These are phyloP conservation scores for Phytophthora colocasiae DNA, from an alignment of 352 stramenopile species.

Conservation along the genomic window DNA sequence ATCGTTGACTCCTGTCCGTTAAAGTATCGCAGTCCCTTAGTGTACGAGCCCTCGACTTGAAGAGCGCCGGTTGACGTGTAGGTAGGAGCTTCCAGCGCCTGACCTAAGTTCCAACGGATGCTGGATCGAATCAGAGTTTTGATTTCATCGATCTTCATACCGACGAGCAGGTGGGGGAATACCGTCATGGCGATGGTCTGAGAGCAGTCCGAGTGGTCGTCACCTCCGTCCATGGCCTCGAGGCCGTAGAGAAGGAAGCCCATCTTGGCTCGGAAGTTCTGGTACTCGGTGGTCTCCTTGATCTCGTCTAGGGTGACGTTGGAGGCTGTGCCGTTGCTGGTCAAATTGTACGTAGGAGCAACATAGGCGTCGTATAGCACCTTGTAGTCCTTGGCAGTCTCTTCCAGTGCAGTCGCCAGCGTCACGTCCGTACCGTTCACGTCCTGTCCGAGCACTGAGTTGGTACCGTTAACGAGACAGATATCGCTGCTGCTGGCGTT, in stretches of 20 bases:
- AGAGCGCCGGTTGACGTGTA: constrained; percentile 54
- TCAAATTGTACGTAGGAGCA: constrained; percentile 52
- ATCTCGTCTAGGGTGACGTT: constrained; percentile 39
- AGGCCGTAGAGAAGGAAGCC: constrained; percentile 53
- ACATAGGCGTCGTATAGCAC: constrained; percentile 67
- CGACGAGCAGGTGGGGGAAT: constrained; percentile 60
- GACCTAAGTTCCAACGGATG: constrained; percentile 56
- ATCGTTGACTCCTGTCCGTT: constrained; percentile 70
- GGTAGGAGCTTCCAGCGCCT: constrained; percentile 42
- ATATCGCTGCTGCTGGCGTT: constrained; percentile 52
- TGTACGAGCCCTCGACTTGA: constrained; percentile 50
- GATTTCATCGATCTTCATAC: constrained; percentile 64
- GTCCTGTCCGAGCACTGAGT: constrained; percentile 54
- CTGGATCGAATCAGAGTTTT: constrained; percentile 52
- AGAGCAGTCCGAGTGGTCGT: constrained; percentile 46
- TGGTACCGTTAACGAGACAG: constrained; percentile 52
- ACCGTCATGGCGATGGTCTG: constrained; percentile 62
- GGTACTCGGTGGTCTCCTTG: constrained; percentile 50
- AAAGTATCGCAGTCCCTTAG: constrained; percentile 62
- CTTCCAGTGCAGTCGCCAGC: constrained; percentile 37
- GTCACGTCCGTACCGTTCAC: constrained; percentile 51
- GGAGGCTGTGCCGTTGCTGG: constrained; percentile 19
- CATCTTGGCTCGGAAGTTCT: constrained; percentile 72
- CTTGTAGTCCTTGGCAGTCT: constrained; percentile 53
- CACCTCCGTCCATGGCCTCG: constrained; percentile 53